These are phyloP conservation scores for Eragrostis curvula DNA, from an alignment of 176 grass and related monocot species.

Conservation along the genomic window DNA sequence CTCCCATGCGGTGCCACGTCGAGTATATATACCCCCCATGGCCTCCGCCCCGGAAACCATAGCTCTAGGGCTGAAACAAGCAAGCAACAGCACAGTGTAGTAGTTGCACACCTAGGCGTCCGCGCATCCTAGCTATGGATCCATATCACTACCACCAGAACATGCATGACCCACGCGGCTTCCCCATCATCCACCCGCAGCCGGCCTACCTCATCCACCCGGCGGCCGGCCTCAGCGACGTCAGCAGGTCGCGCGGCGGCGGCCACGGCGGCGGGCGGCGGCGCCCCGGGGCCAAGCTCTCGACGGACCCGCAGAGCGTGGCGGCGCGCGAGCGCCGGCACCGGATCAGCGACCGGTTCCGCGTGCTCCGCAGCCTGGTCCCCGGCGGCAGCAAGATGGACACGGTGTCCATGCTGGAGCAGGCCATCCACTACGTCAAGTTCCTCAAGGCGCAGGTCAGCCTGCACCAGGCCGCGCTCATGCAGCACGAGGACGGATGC, in stretches of 20 bases:
- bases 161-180: slow-evolving; percentile 54
- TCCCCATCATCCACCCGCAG: slow-evolving; percentile 43
- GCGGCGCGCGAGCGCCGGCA: slow-evolving; percentile 84
- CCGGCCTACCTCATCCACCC: slow-evolving; percentile 43
- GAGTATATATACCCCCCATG: slow-evolving; percentile 42
- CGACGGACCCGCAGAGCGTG: slow-evolving; percentile 96
- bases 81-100: slow-evolving; percentile 40
- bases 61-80: slow-evolving; percentile 44
- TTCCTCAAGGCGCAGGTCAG: slow-evolving; percentile 89
- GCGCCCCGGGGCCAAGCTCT: slow-evolving; percentile 63
- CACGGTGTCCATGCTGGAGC: slow-evolving; percentile 96
- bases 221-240: slow-evolving; percentile 28
- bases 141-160: slow-evolving; percentile 53
- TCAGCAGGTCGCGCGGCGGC: slow-evolving; percentile 44
- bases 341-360: slow-evolving; percentile 94
- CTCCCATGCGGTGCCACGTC: background rate
- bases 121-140: slow-evolving; percentile 50
- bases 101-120: slow-evolving; percentile 16
- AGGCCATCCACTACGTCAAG: slow-evolving; percentile 98
- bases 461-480: slow-evolving; percentile 72
- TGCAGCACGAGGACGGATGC: slow-evolving; percentile 55
- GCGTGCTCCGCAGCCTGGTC: slow-evolving; percentile 81
- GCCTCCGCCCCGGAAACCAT: slow-evolving; percentile 23
- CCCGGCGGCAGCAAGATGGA: slow-evolving; percentile 98
- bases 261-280: slow-evolving; percentile 53